Conservation (phyloP, 106 monocot genomes). For the Dactylorhiza incarnata region DNA sequence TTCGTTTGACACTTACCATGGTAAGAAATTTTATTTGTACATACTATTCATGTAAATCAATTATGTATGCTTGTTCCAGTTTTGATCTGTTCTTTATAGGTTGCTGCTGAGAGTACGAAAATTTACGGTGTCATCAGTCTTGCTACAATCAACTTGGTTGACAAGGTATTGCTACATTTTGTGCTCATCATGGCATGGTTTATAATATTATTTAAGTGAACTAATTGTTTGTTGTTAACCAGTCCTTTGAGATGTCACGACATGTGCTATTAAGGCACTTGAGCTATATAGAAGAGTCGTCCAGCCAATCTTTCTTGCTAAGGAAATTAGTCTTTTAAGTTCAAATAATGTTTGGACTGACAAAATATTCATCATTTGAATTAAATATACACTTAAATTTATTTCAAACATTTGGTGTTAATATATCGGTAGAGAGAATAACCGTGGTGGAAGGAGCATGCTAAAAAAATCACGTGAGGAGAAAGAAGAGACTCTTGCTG, state of each 20-base stretch:
- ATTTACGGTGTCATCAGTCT: conserved; percentile 75
- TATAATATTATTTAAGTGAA: neutral
- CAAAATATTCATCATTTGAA: neutral
- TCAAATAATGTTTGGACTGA: too few relatives aligned
- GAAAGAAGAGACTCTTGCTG: too few relatives aligned
- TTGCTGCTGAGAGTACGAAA: conserved; percentile 81
- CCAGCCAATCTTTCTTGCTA: conserved; percentile 1
- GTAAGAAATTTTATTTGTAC: neutral
- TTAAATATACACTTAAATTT: neutral
- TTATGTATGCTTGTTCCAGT: neutral
- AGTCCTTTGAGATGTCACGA: conserved; percentile 99
- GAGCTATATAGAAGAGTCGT: conserved; percentile 76
- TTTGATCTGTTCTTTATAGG: conserved; percentile 33
- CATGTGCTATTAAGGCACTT: conserved; percentile 77
- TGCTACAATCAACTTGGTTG: conserved; percentile 84
- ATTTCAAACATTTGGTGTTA: too few relatives aligned
- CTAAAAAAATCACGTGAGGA: too few relatives aligned
- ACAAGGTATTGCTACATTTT: conserved; percentile 56
- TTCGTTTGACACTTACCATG: conserved; percentile 62
- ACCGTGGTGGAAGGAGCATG: too few relatives aligned
- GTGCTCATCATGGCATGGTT: neutral
- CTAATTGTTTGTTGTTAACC: conserved; percentile 10
- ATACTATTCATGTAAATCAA: neutral
- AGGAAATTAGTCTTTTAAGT: too few relatives aligned
- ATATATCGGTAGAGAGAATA: too few relatives aligned